These are phyloP conservation scores for Lactarius vividus DNA, from an alignment of 768 basidiomycete species.

Conservation along the genomic window DNA sequence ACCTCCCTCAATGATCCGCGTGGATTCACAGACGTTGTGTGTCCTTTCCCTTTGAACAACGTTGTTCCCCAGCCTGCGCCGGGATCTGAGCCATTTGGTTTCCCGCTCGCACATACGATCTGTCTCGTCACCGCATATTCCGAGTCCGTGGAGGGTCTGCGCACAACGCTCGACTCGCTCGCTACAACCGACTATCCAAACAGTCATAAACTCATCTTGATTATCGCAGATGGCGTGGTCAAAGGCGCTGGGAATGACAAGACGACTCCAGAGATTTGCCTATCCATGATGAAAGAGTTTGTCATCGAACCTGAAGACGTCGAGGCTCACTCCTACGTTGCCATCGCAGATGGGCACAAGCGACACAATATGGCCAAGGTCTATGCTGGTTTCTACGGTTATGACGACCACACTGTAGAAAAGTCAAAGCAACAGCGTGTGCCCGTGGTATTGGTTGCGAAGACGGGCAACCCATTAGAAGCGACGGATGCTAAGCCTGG, in stretches of 20 bases:
- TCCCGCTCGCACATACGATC: slow-evolving; percentile 90
- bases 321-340: slow-evolving; percentile 93
- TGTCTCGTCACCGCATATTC: slow-evolving; percentile 98
- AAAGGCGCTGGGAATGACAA: slow-evolving; percentile 88
- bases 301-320: slow-evolving; percentile 78
- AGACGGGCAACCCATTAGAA: slow-evolving; percentile 91
- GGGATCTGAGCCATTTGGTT: slow-evolving; percentile 94
- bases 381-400: slow-evolving; percentile 95
- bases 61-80: slow-evolving; percentile 90
- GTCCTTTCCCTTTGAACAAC: slow-evolving; percentile 89
- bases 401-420: slow-evolving; percentile 89
- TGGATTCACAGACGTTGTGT: slow-evolving; percentile 62
- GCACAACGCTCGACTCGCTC: slow-evolving; percentile 97
- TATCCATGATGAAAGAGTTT: slow-evolving; percentile 97
- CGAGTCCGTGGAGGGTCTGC: slow-evolving; percentile 91
- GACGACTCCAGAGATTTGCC: slow-evolving; percentile 90
- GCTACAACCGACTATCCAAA: slow-evolving; percentile 99
- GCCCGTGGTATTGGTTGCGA: slow-evolving; percentile 93
- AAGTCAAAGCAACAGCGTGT: slow-evolving; percentile 93
- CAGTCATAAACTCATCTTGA: slow-evolving; percentile 91
- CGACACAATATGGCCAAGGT: slow-evolving; percentile 99
- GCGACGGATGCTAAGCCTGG: slow-evolving; percentile 89
- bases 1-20: slow-evolving; percentile 63
- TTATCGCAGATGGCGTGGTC: slow-evolving; percentile 98
- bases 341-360: slow-evolving; percentile 99